Evolutionary conservation across 805 yeast species (phyloP).

Genomic region (Maudiozyma turicensis): DNA sequence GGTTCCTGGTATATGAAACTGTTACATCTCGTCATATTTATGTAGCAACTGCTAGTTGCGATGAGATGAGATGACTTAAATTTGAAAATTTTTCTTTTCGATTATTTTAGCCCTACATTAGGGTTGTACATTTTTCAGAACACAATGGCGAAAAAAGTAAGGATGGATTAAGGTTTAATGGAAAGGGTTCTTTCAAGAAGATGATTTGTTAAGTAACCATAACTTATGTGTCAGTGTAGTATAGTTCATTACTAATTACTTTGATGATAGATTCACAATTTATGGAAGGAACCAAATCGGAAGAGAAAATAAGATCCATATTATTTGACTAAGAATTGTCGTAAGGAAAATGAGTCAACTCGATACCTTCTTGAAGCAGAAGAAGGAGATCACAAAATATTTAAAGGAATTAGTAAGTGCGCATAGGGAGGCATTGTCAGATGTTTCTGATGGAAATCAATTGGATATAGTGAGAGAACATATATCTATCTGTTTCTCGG

Average conservation of each 20-base stretch:
- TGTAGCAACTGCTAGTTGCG: background rate
- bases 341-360: background rate
- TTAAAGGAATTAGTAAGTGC: conserved; percentile 12
- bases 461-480: conserved; percentile 19
- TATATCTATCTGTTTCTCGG: conserved; percentile 22
- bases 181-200: too few relatives aligned
- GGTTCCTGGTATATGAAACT: too few relatives aligned
- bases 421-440: conserved; percentile 16
- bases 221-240: too few relatives aligned
- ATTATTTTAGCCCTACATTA: background rate
- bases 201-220: too few relatives aligned
- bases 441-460: conserved; percentile 9
- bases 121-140: background rate
- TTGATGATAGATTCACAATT: too few relatives aligned
- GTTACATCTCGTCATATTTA: too few relatives aligned
- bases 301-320: background rate
- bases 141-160: background rate
- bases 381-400: conserved; percentile 15
- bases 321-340: background rate
- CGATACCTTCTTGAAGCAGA: conserved; percentile 20
- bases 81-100: background rate
- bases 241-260: too few relatives aligned
- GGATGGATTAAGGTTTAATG: background rate
- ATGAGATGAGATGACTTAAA: conserved; percentile 2
- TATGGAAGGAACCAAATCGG: background rate